Evolutionary conservation across 2,329 filamentous ascomycete genomes (phyloP), one percentile per base, ranked within the genome.

Genomic region (Colletotrichum lentis): DNA sequence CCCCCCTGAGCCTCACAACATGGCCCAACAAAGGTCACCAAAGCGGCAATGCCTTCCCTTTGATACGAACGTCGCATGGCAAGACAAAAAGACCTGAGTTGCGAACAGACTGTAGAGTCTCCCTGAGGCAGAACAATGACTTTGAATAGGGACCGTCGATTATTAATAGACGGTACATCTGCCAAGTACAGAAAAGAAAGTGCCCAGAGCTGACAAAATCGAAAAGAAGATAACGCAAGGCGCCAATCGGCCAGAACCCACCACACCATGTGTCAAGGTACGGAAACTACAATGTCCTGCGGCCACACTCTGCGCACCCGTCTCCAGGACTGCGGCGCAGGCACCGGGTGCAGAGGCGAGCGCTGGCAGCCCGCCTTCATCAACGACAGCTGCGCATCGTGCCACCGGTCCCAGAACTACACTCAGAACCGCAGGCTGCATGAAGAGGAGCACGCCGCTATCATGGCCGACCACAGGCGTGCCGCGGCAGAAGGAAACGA

Each of bases 311-410:
- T 76, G 14, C 62, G 61, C 24, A 63, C 71, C 56, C 62, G 41
- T n/a, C 70, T 72, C 50, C 60, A 27, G 7, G 27, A 60, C 41
- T 70, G 59, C 47, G 73, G 71, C 54, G 41, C 52, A 58, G 46
- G 43, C n/a, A 49, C 37, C 4, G n/a, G 44, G 10, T 58, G 69
- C 64, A n/a, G 72, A 60, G 35, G 20, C 58, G 22, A 44, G 50
- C 0, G 57, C 47, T 8, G 41, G 49, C 20, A 65, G 60, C 6
- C 67, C 70, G 39, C 66, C 14, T 74, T 73, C 62, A 59, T 81
- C 50, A 66, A 75, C 49, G 78, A 79, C 70, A 78, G 76, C n/a
- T 81, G 79, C 71, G 75, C 78, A 8, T 58, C 69, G 6, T 82
- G 80, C 68, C 78, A 81, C 57, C 74, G 76, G 0, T 72, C 73